A percentile compares a stretch with the other conserved stretches of the same genome.
phyloP scores from a whole-genome alignment of 768 basidiomycete species.

The Cyathus striatus region DNA sequence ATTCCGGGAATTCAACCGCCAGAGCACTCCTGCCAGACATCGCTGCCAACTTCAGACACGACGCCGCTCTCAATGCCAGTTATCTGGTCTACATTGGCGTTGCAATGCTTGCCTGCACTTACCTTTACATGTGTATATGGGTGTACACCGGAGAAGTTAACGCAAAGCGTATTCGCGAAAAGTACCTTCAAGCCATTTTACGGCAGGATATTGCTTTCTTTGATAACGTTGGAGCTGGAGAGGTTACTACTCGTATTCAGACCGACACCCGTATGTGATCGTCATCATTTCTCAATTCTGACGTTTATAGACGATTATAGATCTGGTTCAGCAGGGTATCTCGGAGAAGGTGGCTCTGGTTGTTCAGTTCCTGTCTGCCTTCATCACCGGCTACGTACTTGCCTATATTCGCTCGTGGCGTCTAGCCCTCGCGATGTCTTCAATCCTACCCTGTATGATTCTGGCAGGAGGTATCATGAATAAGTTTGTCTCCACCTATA shows the following conservation, averaged over 20 bases:
- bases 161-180: conserved; percentile 80
- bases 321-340: conserved; percentile 87
- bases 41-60: conserved; percentile 43
- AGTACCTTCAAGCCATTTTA: conserved; percentile 73
- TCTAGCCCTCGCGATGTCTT: conserved; percentile 76
- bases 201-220: conserved; percentile 89
- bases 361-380: conserved; percentile 61
- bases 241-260: conserved; percentile 89
- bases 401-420: conserved; percentile 72
- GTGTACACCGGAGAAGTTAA: conserved; percentile 76
- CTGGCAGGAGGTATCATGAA: conserved; percentile 72
- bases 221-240: conserved; percentile 88
- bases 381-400: conserved; percentile 75
- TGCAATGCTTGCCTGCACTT: conserved; percentile 74
- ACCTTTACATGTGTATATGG: conserved; percentile 65
- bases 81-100: conserved; percentile 67
- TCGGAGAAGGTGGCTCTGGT: conserved; percentile 82
- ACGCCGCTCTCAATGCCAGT: conserved; percentile 51
- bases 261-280: conserved; percentile 69
- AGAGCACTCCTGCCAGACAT: conserved; percentile 23
- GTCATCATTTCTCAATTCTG: background rate
- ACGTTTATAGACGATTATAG: conserved; percentile 31
- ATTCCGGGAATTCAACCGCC: conserved; percentile 20
- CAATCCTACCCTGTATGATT: conserved; percentile 80
- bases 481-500: conserved; percentile 55